Conservation (phyloP, 192 early-diverging fungal species). For the Umbelopsis isabellina region DNA sequence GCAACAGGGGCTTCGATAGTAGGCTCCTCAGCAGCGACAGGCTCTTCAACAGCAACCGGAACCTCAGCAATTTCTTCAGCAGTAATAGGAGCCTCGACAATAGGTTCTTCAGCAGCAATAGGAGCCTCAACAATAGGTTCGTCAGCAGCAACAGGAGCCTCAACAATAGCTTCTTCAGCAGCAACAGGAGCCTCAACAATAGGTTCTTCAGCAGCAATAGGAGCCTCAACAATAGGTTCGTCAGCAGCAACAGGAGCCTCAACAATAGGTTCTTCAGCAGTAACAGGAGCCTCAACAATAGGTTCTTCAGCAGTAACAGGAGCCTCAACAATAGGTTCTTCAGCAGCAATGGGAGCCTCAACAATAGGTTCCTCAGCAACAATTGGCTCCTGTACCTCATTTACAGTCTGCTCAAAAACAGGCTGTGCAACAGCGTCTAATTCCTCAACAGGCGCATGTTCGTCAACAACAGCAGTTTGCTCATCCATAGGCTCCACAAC, state of each 20-base stretch:
- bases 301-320: not conserved
- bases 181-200: not conserved
- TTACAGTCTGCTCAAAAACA: not conserved
- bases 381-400: no score
- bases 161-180: not conserved
- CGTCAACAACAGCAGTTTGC: not conserved
- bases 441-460: not conserved
- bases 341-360: not conserved
- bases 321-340: not conserved
- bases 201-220: conserved; percentile 1
- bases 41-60: not conserved
- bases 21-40: not conserved
- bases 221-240: not conserved
- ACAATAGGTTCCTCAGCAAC: not conserved
- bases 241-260: no score
- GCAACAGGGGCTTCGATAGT: not conserved
- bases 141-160: not conserved
- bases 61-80: not conserved
- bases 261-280: not conserved
- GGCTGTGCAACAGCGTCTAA: not conserved
- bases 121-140: not conserved
- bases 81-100: not conserved
- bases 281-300: not conserved
- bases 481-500: not conserved
- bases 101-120: not conserved